Base-by-base conservation (phyloP, 31 red algal species). In the Bonnemaisonia californica region DNA sequence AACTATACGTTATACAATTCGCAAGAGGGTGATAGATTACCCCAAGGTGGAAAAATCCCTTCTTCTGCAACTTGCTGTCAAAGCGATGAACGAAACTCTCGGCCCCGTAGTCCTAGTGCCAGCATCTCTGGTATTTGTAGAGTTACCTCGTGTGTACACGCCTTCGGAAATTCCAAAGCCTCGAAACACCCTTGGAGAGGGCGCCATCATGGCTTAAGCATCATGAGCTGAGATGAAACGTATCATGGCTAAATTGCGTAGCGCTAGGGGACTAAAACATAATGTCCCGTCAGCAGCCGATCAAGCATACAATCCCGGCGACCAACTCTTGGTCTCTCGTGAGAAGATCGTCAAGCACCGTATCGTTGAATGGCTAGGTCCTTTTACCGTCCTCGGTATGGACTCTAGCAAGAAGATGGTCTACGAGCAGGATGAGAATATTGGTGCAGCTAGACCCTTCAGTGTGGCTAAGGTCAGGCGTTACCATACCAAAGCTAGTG, bases 171-270 rank as follows among this genome's bases (percentile, higher is more conserved):
- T 34, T 31, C 64, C 8, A 23, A 24, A 24, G n/a, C 24, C 27
- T 69, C 26, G 33, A 21, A 0, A 31, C 33, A 1, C 64, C 33
- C 8, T 69, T 19, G 0, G n/a, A 37, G 27, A 69, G n/a, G 4
- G 64, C 11, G 33, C 64, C 22, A 21, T 23, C 22, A 34, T 69
- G 22, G 64, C 33, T 69, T 11, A 69, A 21, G 8, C 8, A 0
- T 4, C 64, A 23, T 34, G 64, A n/a, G 23, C 32, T 8, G 64
- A 69, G 12, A 27, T 69, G 64, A 34, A 69, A 38, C 64, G 33
- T 34, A 27, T 37, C 27, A 69, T 69, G 26, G 21, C 64, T 33
- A 21, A 19, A 8, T 34, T 69, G 31, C 24, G 39, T n/a, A 22
- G 32, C 31, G 31, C 9, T 11, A 27, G 12, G 21, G 64, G 31